Evolutionary conservation across 257 asterid genomes (phyloP).

Genomic region (Solanum lycopersicoides): DNA sequence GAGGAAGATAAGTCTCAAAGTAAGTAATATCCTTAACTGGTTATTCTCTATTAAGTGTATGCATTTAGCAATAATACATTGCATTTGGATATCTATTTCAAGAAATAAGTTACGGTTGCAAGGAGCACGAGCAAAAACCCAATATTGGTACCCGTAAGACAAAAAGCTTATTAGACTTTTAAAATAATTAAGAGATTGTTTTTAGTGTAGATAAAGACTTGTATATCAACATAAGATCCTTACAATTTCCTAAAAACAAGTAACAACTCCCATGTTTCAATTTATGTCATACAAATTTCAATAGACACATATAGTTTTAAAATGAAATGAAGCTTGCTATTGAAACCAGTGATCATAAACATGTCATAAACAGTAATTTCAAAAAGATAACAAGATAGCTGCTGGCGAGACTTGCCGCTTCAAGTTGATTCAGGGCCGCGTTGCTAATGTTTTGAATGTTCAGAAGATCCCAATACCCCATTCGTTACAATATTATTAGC

Average conservation of each 20-base stretch:
- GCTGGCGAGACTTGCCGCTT: not conserved
- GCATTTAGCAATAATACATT: not conserved
- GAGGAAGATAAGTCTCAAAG: not conserved
- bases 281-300: too few species aligned
- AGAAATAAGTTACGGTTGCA: not conserved
- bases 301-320: too few species aligned
- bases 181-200: not conserved
- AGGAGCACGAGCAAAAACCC: not conserved
- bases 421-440: not conserved
- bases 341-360: not conserved
- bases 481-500: not conserved
- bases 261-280: not conserved
- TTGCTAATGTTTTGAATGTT: not conserved
- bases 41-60: not conserved
- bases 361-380: not conserved
- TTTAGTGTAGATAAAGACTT: too few species aligned
- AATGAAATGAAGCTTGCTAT: too few species aligned
- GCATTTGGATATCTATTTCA: not conserved
- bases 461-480: not conserved
- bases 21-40: not conserved
- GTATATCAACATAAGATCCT: not conserved
- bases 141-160: not conserved
- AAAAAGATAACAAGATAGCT: not conserved
- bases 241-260: too few species aligned
- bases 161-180: not conserved